Base-by-base conservation (phyloP, 768 basidiomycete genomes). In the Gelatoporia subvermispora region DNA sequence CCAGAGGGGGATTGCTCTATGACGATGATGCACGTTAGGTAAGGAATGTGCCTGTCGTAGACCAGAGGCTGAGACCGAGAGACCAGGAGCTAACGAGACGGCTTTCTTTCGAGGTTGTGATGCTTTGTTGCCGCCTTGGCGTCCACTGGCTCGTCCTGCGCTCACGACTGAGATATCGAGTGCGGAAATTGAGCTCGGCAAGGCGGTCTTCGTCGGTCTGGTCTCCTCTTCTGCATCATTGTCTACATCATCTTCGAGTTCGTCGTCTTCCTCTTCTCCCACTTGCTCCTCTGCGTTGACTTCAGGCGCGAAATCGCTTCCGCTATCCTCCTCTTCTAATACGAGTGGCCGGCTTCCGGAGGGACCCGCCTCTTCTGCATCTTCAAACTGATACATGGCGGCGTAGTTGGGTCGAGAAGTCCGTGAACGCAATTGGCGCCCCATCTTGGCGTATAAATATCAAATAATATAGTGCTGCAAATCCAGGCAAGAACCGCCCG, bases 21-120 rank as follows among this genome's bases (percentile, higher is more conserved):
- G 88, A 41, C 88, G 75, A 61, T 90, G 88, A 50, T 89, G 79
- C 1, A 81, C 69, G 50, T 76, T 84, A 0, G 84, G 84, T 15
- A 57, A 21, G 2, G 49, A 23, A 25, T 40, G 44, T 8, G 43
- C 23, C 11, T 76, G 77, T 0, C 43, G 46, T 23, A 31, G 28
- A 31, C 28, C 28, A 13, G 28, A 5, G 28, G 7, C 39, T 2
- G 52, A 48, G 31, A 47, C 53, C 17, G 57, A 51, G n/a, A 56
- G 56, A 22, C 67, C 65, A 0, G 70, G 59, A 5, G 60, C 55
- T 7, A 59, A 55, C 24, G 43, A 23, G 16, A 42, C 53, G 42
- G 53, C 59, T 52, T 39, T 60, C 28, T 13, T 31, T 13, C 28
- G 38, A 50, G 55, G 13, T 36, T 44, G 42, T 53, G 56, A 5